Percentiles rank a stretch among this genome's conserved stretches.
These are phyloP conservation scores for Phytophthora kernoviae DNA, from an alignment of 352 stramenopile genomes.

Conservation along the genomic window DNA sequence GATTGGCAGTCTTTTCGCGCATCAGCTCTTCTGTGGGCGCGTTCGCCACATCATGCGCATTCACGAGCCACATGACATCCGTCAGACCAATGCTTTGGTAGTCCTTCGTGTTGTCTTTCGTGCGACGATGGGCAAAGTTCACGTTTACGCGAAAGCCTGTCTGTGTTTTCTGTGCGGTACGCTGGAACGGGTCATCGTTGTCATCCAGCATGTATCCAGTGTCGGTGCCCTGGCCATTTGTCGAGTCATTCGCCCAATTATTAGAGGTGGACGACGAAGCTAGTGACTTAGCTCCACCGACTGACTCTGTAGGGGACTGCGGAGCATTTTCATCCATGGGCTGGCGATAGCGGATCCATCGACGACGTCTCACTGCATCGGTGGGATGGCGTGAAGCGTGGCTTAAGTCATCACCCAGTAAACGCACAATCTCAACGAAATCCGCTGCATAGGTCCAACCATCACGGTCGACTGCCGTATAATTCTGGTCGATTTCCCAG, in stretches of 20 bases:
- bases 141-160: conserved; percentile 87
- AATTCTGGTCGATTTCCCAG: conserved; percentile 86
- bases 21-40: conserved; percentile 85
- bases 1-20: conserved; percentile 86
- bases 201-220: conserved; percentile 50
- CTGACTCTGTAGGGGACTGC: conserved; percentile 58
- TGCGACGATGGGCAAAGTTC: conserved; percentile 80
- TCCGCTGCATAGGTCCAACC: conserved; percentile 87
- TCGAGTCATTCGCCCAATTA: conserved; percentile 55
- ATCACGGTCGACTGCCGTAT: conserved; percentile 79
- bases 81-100: conserved; percentile 87
- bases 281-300: conserved; percentile 42
- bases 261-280: conserved; percentile 42
- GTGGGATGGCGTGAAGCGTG: conserved; percentile 84
- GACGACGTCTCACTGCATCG: conserved; percentile 73
- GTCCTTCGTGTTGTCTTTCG: conserved; percentile 90
- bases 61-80: conserved; percentile 87
- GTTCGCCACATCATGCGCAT: conserved; percentile 69
- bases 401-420: conserved; percentile 81
- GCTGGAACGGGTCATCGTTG: conserved; percentile 86
- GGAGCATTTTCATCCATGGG: conserved; percentile 44
- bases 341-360: conserved; percentile 82
- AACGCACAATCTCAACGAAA: conserved; percentile 77
- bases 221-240: conserved; percentile 36
- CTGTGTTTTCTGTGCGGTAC: conserved; percentile 85